Base-by-base conservation (phyloP, 2,329 filamentous ascomycete species). In the Pseudophaeomoniella oleicola region DNA sequence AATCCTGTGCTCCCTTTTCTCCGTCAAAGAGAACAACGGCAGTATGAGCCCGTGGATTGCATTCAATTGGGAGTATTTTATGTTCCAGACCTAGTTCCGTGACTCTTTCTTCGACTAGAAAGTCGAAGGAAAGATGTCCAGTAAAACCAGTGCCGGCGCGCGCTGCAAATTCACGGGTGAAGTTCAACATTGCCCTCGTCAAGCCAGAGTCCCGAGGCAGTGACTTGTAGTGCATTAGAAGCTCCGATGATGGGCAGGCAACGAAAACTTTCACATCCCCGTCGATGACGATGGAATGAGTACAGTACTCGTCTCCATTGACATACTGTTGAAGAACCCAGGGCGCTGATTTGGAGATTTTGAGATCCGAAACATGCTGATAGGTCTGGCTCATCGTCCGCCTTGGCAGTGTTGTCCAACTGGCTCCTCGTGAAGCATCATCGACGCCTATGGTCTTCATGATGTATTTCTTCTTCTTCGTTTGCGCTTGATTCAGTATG, bases 311-410 rank as follows among this genome's bases (percentile, higher is more conserved):
- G 0, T 64, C 62, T 1, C 72, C 69, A 0, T 67, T 63, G 42
- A 81, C 71, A 51, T 69, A 82, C 49, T 84, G 73, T 49, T 87
- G 79, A 16, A 85, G 51, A 40, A 84, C 64, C 67, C 75, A 83
- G 0, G 78, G 71, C 2, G 63, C 60, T 0, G 64, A 50, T 10
- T 62, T 53, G 2, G 71, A 71, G 30, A 79, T 71, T 2, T 52
- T 58, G 11, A 85, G 62, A 12, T 59, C 55, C 11, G 63, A 60
- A 16, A 83, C 53, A 44, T 77, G 64, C 1, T 55, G 49, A 32
- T 63, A 62, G 0, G 78, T 84, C 40, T 72, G 63, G 9, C 56
- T 54, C 2, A 62, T 46, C 0, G 69, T 69, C 0, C 55, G 40
- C 4, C 72, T 65, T 0, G 81, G 80, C 0, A 86, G 60, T 1